Percentiles rank a stretch among this genome's conserved stretches.
Conservation (phyloP, 176 grass and related monocot genomes). For the Rhynchospora pubera region DNA sequence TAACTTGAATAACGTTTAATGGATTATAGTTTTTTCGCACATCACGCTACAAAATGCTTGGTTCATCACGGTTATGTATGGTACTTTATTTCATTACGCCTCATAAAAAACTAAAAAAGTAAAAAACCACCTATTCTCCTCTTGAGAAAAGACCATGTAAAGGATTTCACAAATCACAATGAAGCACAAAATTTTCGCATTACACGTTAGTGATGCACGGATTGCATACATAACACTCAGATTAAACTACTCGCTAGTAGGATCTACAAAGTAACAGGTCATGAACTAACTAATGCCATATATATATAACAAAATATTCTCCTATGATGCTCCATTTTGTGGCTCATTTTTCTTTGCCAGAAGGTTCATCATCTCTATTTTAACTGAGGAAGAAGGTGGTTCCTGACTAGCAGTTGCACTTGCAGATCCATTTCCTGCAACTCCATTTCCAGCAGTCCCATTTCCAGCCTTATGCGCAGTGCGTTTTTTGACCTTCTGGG, state of each 20-base stretch:
- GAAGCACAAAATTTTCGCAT: neutral
- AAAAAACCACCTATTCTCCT: no score
- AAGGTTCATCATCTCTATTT: slow-evolving; percentile 23
- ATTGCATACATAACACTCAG: neutral
- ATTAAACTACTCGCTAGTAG: neutral
- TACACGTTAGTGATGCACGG: neutral
- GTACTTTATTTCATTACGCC: no score
- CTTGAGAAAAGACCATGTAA: neutral
- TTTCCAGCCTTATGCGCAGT: slow-evolving; percentile 26
- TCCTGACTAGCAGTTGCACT: neutral
- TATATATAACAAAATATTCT: neutral
- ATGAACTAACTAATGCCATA: neutral
- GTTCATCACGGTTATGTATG: no score
- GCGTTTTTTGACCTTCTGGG: slow-evolving; percentile 44
- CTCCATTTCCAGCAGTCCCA: neutral
- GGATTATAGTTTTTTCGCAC: no score
- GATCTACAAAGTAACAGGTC: neutral
- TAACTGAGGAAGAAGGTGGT: slow-evolving; percentile 1
- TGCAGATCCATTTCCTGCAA: neutral
- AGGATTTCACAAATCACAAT: neutral
- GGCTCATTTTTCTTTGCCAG: neutral
- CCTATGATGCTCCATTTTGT: neutral
- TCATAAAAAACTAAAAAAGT: no score
- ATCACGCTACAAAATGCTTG: no score
- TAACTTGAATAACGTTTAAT: no score